Evolutionary conservation across 1,284 basidiomycete genomes (phyloP), one percentile per base, ranked within the genome.

Genomic region (Albatrellus sp.): DNA sequence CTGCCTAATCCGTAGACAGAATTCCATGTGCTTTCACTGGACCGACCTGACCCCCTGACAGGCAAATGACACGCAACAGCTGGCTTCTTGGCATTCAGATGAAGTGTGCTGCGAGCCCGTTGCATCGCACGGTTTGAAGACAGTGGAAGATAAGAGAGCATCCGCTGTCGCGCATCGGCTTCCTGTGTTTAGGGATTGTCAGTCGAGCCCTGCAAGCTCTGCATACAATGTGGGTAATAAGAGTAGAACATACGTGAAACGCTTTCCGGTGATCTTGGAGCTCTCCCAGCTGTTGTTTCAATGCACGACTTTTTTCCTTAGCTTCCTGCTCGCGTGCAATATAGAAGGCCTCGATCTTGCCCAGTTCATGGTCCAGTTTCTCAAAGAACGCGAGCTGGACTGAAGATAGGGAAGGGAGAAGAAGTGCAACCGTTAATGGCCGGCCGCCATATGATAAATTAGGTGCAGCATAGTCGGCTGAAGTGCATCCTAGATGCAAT

Each of bases 331-430:
- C 88, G 19, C 83, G 72, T 19, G 74, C 75, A 7, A 73, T 56
- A 57, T 89, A 97, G 60, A 98, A 98, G 2, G 66, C 64, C 55
- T 91, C 82, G 17, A 93, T 76, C 66, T 94, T 90, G 45, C 81
- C 76, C 0, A 93, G 65, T 58, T 94, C 79, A 0, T 58, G 57
- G 51, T 92, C 83, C 2, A 94, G 69, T 33, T 76, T 68, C 5
- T 77, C 70, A 51, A 94, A 86, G 63, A 91, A 94, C 2, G 68
- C 68, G 37, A 65, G 60, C 55, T 92, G 81, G 32, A 73, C 66
- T 0, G 77, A 69, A 3, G 73, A 67, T 16, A 87, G 61, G 8
- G 68, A 60, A 2, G 68, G 64, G 5, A 80, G 54, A 7, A 86
- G 60, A 20, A 74, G 67, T 16, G 65, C 64, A 12, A 85, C 51